These are phyloP conservation scores for Closterium sp. DNA, from an alignment of 139 green algal species.

Conservation along the genomic window DNA sequence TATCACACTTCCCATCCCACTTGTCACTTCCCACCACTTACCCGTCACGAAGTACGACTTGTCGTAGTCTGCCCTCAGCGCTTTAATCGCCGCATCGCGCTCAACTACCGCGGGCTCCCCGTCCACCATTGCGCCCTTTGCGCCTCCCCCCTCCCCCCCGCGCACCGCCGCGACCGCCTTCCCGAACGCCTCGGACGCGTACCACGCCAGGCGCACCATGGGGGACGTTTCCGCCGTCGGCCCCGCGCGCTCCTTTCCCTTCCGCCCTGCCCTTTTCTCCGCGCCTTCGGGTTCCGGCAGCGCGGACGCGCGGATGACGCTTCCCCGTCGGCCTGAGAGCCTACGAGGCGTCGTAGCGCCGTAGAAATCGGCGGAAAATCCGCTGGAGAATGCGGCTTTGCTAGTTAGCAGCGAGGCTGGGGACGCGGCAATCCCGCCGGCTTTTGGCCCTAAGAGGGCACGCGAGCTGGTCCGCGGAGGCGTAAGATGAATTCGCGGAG, in stretches of 20 bases:
- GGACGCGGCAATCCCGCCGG: neutral
- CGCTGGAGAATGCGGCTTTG: neutral
- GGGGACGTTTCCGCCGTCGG: constrained; percentile 30
- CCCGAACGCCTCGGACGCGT: constrained; percentile 74
- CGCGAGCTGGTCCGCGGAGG: neutral
- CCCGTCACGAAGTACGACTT: constrained; percentile 72
- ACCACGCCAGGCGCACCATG: constrained; percentile 75
- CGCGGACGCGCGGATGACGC: neutral
- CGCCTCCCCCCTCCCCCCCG: neutral
- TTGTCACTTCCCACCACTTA: neutral
- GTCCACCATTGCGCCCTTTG: constrained; percentile 12
- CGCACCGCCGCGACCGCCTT: constrained; percentile 63
- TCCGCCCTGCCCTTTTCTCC: neutral
- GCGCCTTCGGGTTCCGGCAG: neutral
- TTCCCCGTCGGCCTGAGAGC: neutral
- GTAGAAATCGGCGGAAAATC: neutral
- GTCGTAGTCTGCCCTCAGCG: constrained; percentile 70
- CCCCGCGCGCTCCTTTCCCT: neutral
- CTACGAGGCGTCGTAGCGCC: neutral
- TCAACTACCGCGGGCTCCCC: constrained; percentile 6
- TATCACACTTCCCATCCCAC: too few species aligned
- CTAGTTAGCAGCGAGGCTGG: neutral
- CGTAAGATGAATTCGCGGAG: neutral
- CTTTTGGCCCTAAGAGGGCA: neutral
- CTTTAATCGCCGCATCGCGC: constrained; percentile 53